Conservation (phyloP, 352 stramenopile genomes). For the Pythium coloratum region DNA sequence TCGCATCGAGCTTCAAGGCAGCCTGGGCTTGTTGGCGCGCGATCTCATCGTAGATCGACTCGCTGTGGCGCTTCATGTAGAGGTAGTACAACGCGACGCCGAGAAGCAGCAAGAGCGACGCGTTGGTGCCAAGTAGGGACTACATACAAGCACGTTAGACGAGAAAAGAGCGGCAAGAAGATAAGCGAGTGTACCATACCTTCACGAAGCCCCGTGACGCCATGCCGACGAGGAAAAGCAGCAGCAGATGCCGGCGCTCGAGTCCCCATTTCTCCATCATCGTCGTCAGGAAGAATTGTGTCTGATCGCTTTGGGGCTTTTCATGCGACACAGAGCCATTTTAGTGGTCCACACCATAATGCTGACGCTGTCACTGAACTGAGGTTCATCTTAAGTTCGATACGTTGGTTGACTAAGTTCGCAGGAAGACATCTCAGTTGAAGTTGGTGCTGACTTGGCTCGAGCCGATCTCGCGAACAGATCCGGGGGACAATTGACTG, state of each 20-base stretch:
- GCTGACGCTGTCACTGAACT: not conserved
- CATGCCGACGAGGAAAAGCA: constrained; percentile 70
- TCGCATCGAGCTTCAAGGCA: constrained; percentile 62
- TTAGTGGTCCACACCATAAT: not conserved
- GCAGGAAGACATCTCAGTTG: constrained; percentile 3
- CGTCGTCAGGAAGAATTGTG: constrained; percentile 18
- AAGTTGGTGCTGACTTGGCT: not conserved
- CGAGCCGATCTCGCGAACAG: not conserved
- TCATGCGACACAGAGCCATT: not conserved
- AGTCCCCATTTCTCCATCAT: constrained; percentile 38
- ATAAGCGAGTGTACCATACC: constrained; percentile 23
- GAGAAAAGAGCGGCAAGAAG: not conserved
- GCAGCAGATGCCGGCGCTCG: constrained; percentile 65
- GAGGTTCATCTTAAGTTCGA: not conserved
- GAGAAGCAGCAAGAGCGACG: constrained; percentile 65
- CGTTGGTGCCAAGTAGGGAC: constrained; percentile 60
- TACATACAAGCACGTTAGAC: constrained; percentile 24
- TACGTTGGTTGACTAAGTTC: not conserved
- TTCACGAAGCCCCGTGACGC: constrained; percentile 66
- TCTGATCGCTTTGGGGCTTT: not conserved
- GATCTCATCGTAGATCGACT: constrained; percentile 73
- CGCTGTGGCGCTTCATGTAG: constrained; percentile 50
- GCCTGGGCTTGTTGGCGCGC: constrained; percentile 55
- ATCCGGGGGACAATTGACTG: too few relatives aligned
- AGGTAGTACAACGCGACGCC: constrained; percentile 67